Base-by-base conservation (phyloP, 306 rosid species). In the Astragalus glycyphyllos region DNA sequence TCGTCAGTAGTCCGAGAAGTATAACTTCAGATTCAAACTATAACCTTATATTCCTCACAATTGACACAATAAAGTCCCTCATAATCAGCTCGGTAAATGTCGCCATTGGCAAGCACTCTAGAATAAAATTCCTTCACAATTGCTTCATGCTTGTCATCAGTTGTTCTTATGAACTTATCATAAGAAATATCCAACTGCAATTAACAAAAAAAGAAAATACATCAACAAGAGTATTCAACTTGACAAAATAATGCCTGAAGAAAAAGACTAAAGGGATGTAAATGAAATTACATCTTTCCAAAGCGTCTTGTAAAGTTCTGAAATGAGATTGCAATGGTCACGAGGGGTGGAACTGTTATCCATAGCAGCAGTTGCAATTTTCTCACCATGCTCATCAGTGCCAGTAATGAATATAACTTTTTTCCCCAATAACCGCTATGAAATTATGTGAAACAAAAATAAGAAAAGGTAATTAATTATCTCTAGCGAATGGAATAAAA, bases 301-400 rank as follows among this genome's bases (percentile, higher is more conserved):
- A 4, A 94, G 89, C 31, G 84, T 84, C 82, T 72, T 86, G 79
- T 87, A 90, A 55, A 88, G 79, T 58, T 84, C 84, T 50, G 98
- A 94, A 49, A 94, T 77, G 80, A 80, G 73, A 77, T 94, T 80
- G n/a, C 98, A 94, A 47, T 94, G 97, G 31, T 90, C 95, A 4
- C 65, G 76, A 5, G 98, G 98, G 6, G 73, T 53, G 58, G 96
- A 89, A 68, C 89, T 92, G 72, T 60, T 85, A 5, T 85, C 82
- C 62, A 89, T 77, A 34, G 98, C 98, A 37, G 98, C 96, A 11
- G 89, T 72, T 13, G 97, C n/a, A n/a, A n/a, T n/a, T n/a, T n/a
- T n/a, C n/a, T n/a, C n/a, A n/a, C n/a, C n/a, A n/a, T n/a, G n/a
- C 97, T 94, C 98, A 47, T 94, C 98, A 0, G 97, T 90, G 41